Evolutionary conservation across 306 rosid species (phyloP).

Genomic region (Cyclanthera cordifolia): DNA sequence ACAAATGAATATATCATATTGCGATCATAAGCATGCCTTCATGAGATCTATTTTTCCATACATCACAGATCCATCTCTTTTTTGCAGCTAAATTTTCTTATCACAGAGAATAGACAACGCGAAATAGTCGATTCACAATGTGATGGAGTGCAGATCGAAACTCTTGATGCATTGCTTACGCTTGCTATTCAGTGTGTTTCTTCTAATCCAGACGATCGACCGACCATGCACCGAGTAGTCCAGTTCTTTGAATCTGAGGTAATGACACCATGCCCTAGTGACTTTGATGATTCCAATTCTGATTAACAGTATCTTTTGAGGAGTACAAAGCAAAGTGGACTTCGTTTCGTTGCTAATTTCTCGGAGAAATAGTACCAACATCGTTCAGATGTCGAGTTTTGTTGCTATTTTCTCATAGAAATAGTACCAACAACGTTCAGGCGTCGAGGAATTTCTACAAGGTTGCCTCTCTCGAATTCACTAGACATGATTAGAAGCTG

Average conservation of each 20-base stretch:
- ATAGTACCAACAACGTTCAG: background rate
- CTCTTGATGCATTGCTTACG: constrained; percentile 78
- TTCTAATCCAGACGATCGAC: constrained; percentile 83
- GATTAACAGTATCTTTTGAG: constrained; percentile 29
- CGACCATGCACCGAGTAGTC: constrained; percentile 92
- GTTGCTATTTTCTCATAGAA: background rate
- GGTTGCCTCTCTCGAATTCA: background rate
- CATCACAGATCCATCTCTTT: background rate
- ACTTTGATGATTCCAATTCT: constrained; percentile 76
- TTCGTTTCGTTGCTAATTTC: background rate
- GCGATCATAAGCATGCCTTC: background rate
- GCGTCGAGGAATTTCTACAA: background rate
- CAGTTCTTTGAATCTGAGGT: constrained; percentile 94
- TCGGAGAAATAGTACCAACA: background rate
- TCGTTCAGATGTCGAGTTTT: too few relatives aligned
- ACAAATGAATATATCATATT: background rate
- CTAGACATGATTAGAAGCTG: background rate
- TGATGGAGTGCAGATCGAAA: constrained; percentile 75
- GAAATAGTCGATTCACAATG: constrained; percentile 76
- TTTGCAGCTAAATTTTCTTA: constrained; percentile 78
- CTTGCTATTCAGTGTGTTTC: constrained; percentile 84
- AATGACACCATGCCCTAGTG: constrained; percentile 94
- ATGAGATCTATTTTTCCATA: background rate
- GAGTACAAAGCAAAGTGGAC: background rate
- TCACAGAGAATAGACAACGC: constrained; percentile 64